A percentile compares a stretch with the other conserved stretches of the same genome.
phyloP scores from a whole-genome alignment of 345 rosid genomes.

The Salix purpurea region DNA sequence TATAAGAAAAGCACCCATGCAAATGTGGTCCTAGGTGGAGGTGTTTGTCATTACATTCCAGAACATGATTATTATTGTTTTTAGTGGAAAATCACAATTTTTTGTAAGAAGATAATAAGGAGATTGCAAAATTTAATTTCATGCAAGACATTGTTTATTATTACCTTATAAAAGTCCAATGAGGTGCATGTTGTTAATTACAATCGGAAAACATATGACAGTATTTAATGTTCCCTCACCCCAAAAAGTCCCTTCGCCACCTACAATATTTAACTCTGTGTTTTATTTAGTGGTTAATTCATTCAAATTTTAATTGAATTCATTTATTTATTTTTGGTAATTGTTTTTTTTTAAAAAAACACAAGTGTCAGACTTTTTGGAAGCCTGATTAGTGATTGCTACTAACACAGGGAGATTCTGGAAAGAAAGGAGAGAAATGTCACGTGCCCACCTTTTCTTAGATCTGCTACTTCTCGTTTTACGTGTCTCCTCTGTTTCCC shows the following conservation, averaged over 20 bases:
- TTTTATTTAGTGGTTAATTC: not conserved
- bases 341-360: not conserved
- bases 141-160: not conserved
- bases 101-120: not conserved
- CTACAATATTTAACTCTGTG: not conserved
- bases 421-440: not conserved
- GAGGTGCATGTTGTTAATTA: conserved; percentile 17
- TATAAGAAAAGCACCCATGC: not conserved
- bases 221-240: conserved; percentile 21
- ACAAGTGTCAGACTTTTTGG: conserved; percentile 20
- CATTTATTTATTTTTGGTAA: not conserved
- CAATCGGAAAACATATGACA: not conserved
- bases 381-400: conserved; percentile 5
- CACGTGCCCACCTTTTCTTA: conserved; percentile 22
- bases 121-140: not conserved
- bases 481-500: not conserved
- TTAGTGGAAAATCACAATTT: not conserved
- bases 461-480: conserved; percentile 38
- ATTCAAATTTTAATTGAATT: not conserved
- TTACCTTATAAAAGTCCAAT: not conserved
- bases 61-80: not conserved
- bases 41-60: not conserved
- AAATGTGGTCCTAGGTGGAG: not conserved
- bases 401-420: not conserved
- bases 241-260: conserved; percentile 3